Conservation (phyloP, 306 rosid genomes). For the Rosa lucieae region DNA sequence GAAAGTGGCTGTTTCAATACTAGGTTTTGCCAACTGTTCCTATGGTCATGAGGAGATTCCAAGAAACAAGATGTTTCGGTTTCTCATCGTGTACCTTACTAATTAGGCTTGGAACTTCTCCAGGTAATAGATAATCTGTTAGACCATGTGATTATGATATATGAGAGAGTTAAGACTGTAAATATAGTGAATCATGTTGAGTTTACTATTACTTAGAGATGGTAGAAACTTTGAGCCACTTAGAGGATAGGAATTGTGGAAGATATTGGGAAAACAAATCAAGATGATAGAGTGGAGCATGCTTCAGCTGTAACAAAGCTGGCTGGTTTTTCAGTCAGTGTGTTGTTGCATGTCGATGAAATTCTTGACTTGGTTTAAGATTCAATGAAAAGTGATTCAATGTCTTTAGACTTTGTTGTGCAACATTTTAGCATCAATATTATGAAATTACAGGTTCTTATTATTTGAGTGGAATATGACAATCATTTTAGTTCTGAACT, state of each 20-base stretch:
- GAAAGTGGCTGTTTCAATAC: constrained; percentile 78
- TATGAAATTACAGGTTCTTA: background rate
- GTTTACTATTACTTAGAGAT: constrained; percentile 13
- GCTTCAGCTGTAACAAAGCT: background rate
- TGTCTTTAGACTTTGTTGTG: background rate
- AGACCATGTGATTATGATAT: constrained; percentile 39
- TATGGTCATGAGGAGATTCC: constrained; percentile 27
- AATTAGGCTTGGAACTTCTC: constrained; percentile 59
- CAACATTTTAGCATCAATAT: background rate
- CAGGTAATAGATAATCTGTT: constrained; percentile 48
- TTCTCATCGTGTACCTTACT: constrained; percentile 85
- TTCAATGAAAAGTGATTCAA: background rate
- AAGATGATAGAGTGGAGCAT: constrained; percentile 8
- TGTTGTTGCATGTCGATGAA: constrained; percentile 40
- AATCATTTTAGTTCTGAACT: background rate
- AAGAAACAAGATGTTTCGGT: constrained; percentile 62
- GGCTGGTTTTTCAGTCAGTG: constrained; percentile 50
- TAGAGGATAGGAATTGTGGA: constrained; percentile 15
- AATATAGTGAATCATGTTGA: constrained; percentile 8
- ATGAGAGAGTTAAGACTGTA: constrained; percentile 21
- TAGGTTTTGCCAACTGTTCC: constrained; percentile 48
- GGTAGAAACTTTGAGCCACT: constrained; percentile 5
- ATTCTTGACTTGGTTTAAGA: background rate
- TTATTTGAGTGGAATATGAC: background rate
- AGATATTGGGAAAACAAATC: background rate